Evolutionary conservation across 257 asterid genomes (phyloP).

Genomic region (Fraxinus americana): DNA sequence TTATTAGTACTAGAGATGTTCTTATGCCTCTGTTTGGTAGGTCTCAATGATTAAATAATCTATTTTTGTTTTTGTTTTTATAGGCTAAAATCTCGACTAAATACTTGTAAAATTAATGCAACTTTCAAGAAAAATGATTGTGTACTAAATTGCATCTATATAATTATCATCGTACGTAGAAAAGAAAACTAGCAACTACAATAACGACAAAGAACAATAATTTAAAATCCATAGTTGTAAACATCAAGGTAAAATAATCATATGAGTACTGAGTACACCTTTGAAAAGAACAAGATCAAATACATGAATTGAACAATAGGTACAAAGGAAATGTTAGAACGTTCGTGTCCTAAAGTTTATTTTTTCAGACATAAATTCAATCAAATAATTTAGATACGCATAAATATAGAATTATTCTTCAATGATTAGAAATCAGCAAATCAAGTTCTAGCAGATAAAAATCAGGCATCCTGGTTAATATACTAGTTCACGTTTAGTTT

Average conservation of each 20-base stretch:
- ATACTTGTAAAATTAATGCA: too few species aligned
- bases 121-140: too few species aligned
- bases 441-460: neutral
- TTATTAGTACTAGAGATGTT: too few species aligned
- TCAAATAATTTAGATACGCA: neutral
- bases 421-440: neutral
- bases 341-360: neutral
- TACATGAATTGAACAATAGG: neutral
- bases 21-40: too few species aligned
- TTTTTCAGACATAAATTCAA: neutral
- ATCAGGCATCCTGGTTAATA: neutral
- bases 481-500: neutral
- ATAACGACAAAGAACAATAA: neutral
- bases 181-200: neutral
- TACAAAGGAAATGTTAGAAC: neutral
- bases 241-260: neutral
- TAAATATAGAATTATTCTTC: neutral
- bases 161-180: neutral
- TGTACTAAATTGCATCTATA: too few species aligned
- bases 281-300: neutral
- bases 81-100: too few species aligned
- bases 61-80: too few species aligned
- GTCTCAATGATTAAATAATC: too few species aligned
- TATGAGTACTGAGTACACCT: neutral
- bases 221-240: neutral